Evolutionary conservation across 805 yeast genomes (phyloP).

Genomic region (Candida quercuum): DNA sequence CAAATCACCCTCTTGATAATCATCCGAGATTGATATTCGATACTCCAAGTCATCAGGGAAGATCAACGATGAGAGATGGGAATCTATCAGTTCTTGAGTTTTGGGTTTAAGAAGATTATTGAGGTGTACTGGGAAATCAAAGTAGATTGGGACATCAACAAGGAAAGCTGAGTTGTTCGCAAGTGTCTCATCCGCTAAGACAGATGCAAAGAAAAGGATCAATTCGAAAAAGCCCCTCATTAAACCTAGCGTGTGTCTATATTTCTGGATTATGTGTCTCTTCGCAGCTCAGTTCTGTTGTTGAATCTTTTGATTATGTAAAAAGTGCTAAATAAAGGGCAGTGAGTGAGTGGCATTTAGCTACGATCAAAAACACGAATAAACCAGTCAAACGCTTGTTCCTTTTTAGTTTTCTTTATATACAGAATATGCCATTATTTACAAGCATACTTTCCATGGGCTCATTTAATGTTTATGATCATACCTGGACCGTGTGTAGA

Average conservation of each 20-base stretch:
- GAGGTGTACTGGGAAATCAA: constrained; percentile 8
- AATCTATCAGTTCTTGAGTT: constrained; percentile 7
- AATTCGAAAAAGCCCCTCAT: too few species aligned
- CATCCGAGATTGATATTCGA: not conserved
- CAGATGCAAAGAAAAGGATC: too few species aligned
- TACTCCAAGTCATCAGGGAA: constrained; percentile 1
- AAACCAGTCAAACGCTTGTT: too few species aligned
- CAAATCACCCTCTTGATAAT: not conserved
- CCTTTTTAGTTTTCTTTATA: not conserved
- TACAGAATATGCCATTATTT: constrained; percentile 1
- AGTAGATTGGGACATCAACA: constrained; percentile 8
- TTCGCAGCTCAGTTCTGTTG: too few species aligned
- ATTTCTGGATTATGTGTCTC: too few species aligned
- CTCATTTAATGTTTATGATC: constrained; percentile 44
- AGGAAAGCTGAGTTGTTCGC: not conserved
- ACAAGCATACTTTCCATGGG: not conserved
- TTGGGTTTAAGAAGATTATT: constrained; percentile 2
- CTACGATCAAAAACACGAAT: too few species aligned
- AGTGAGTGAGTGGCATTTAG: too few species aligned
- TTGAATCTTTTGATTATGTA: too few species aligned
- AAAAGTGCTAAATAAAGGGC: too few species aligned
- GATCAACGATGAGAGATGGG: not conserved
- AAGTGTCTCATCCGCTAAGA: too few species aligned
- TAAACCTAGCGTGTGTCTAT: too few species aligned
- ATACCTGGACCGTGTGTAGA: constrained; percentile 80